phyloP scores from a whole-genome alignment of 257 asterid genomes.

The Mitragyna speciosa region DNA sequence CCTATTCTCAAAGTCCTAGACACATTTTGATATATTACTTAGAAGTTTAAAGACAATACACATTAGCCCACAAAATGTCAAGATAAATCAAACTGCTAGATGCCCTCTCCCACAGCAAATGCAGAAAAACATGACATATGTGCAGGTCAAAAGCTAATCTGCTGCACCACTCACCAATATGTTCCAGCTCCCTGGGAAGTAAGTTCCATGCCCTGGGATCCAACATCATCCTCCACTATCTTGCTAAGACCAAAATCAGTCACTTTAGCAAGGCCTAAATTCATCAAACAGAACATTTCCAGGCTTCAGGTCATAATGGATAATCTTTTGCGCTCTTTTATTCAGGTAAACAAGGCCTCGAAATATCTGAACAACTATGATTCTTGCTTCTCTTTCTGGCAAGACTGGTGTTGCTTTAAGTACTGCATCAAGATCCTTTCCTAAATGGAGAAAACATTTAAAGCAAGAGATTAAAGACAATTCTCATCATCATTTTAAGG shows the following conservation, averaged over 20 bases:
- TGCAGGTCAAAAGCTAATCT: not conserved
- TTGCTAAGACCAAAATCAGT: constrained; percentile 99
- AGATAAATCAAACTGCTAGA: not conserved
- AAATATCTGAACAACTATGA: constrained; percentile 85
- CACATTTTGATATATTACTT: too few relatives aligned
- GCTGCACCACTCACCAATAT: constrained; percentile 70
- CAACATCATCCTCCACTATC: constrained; percentile 96
- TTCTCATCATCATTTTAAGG: not conserved
- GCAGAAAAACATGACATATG: not conserved
- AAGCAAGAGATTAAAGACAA: not conserved
- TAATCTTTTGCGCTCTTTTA: constrained; percentile 85
- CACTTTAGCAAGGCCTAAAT: constrained; percentile 76
- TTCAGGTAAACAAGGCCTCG: constrained; percentile 95
- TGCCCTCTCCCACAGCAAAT: not conserved
- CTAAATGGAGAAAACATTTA: constrained; percentile 34
- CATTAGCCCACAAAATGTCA: not conserved
- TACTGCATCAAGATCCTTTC: constrained; percentile 97
- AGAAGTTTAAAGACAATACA: too few relatives aligned
- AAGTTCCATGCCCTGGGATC: constrained; percentile 99
- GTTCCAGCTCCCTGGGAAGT: constrained; percentile 99
- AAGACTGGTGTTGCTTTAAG: constrained; percentile 81
- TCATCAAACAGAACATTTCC: constrained; percentile 98
- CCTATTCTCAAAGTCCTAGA: too few relatives aligned
- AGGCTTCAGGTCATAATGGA: constrained; percentile 98
- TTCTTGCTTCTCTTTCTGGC: constrained; percentile 92